A percentile compares a stretch with the other conserved stretches of the same genome.
Conservation (phyloP, 2,329 filamentous ascomycete species). For the Immersiporthe knoxdaviesiana region DNA sequence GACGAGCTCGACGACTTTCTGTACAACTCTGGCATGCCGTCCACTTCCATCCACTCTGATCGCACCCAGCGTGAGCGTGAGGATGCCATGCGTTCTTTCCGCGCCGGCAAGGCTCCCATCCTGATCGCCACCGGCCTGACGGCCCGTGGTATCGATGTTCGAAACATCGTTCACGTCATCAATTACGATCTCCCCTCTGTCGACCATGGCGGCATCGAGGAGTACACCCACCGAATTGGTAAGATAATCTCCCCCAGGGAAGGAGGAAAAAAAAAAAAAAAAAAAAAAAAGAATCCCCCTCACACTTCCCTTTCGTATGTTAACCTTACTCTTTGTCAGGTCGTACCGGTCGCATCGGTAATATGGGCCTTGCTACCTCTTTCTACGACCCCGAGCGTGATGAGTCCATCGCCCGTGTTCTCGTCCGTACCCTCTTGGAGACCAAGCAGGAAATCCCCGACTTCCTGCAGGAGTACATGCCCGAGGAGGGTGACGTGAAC, state of each 20-base stretch:
- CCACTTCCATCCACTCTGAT: conserved; percentile 85
- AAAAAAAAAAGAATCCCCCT: not conserved
- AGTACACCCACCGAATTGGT: conserved; percentile 95
- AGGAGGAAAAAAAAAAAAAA: no score
- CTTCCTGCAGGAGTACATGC: conserved; percentile 70
- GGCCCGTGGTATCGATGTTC: conserved; percentile 86
- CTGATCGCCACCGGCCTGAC: conserved; percentile 85
- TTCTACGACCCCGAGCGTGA: conserved; percentile 86
- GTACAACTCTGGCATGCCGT: conserved; percentile 78
- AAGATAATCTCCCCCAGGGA: conserved; percentile 43
- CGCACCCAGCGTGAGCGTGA: conserved; percentile 91
- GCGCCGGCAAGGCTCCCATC: conserved; percentile 73
- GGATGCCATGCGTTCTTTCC: conserved; percentile 86
- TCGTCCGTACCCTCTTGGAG: conserved; percentile 83
- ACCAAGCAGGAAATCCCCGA: conserved; percentile 78
- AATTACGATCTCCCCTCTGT: conserved; percentile 85
- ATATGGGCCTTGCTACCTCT: conserved; percentile 81
- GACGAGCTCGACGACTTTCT: conserved; percentile 88
- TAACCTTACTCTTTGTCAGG: conserved; percentile 52
- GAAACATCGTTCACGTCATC: conserved; percentile 86
- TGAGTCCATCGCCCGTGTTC: conserved; percentile 69
- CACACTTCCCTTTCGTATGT: not conserved
- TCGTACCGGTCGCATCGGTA: conserved; percentile 91
- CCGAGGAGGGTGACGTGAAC: conserved; percentile 53
- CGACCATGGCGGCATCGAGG: conserved; percentile 82